Evolutionary conservation across 306 rosid species (phyloP).

Genomic region (Calophaca sinica): DNA sequence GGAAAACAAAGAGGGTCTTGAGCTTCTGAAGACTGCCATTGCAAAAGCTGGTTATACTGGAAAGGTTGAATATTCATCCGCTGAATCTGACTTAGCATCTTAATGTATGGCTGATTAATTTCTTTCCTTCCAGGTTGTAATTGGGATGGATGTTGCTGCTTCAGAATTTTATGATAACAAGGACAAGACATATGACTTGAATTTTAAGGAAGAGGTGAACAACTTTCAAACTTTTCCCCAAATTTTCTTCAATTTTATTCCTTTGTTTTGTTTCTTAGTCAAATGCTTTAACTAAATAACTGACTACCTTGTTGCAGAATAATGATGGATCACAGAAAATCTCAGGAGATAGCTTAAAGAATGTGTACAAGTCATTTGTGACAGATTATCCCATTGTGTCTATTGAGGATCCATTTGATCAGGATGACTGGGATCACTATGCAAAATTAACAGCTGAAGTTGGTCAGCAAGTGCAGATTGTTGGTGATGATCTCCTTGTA

Average conservation of each 20-base stretch:
- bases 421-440: constrained; percentile 98
- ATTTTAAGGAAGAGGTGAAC: constrained; percentile 94
- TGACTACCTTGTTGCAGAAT: constrained; percentile 57
- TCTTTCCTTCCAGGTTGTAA: constrained; percentile 69
- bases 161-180: constrained; percentile 77
- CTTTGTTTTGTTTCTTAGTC: constrained; percentile 10
- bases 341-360: constrained; percentile 83
- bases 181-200: constrained; percentile 85
- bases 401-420: constrained; percentile 99
- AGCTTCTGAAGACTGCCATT: constrained; percentile 91
- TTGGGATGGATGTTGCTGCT: constrained; percentile 99
- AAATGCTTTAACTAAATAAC: constrained; percentile 11
- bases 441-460: constrained; percentile 78
- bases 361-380: constrained; percentile 91
- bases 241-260: constrained; percentile 7
- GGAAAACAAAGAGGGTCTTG: constrained; percentile 99
- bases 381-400: constrained; percentile 91
- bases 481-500: constrained; percentile 96
- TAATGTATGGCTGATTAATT: constrained; percentile 33
- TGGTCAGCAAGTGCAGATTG: constrained; percentile 88
- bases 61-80: constrained; percentile 56
- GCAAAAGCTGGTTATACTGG: constrained; percentile 97
- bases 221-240: not conserved
- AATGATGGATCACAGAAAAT: constrained; percentile 93
- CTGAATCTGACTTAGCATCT: constrained; percentile 26